Percentiles rank a stretch among this genome's conserved stretches.
These are phyloP conservation scores for Zoysia pacifica DNA, from an alignment of 176 grass and related monocot genomes.

Conservation along the genomic window DNA sequence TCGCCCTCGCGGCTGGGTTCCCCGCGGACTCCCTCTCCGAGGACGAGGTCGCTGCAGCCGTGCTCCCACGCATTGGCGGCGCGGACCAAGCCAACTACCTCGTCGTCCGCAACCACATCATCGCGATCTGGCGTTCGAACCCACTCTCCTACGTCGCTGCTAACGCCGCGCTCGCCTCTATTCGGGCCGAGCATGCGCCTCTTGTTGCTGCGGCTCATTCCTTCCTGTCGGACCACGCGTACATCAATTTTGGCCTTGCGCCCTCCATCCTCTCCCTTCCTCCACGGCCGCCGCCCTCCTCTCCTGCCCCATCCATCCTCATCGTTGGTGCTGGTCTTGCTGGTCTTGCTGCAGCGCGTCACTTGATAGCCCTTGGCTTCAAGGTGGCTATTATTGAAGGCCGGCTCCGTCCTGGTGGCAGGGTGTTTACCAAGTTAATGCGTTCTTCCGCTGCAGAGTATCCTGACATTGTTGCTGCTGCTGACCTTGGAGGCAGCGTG, in stretches of 20 bases:
- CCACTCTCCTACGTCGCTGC: slow-evolving; percentile 59
- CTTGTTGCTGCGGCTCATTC: slow-evolving; percentile 72
- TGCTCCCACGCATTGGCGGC: slow-evolving; percentile 74
- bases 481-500: slow-evolving; percentile 94
- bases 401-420: slow-evolving; percentile 75
- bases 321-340: slow-evolving; percentile 87
- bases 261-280: slow-evolving; percentile 62
- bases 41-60: slow-evolving; percentile 80
- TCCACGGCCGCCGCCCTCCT: slow-evolving; percentile 46
- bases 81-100: slow-evolving; percentile 82
- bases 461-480: slow-evolving; percentile 59
- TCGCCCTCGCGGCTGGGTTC: slow-evolving; percentile 80
- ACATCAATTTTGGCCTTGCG: slow-evolving; percentile 89
- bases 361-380: slow-evolving; percentile 78
- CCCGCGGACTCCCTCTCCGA: slow-evolving; percentile 83
- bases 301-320: slow-evolving; percentile 67
- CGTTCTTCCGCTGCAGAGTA: slow-evolving; percentile 59
- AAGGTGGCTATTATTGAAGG: slow-evolving; percentile 86
- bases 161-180: slow-evolving; percentile 72
- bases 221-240: slow-evolving; percentile 76
- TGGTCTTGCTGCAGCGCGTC: slow-evolving; percentile 74
- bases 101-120: slow-evolving; percentile 91
- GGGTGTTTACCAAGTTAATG: slow-evolving; percentile 90
- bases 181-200: slow-evolving; percentile 74
- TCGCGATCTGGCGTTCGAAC: slow-evolving; percentile 87